A percentile compares a stretch with the other conserved stretches of the same genome.
phyloP scores from a whole-genome alignment of 345 rosid species.

The Excoecaria agallocha region DNA sequence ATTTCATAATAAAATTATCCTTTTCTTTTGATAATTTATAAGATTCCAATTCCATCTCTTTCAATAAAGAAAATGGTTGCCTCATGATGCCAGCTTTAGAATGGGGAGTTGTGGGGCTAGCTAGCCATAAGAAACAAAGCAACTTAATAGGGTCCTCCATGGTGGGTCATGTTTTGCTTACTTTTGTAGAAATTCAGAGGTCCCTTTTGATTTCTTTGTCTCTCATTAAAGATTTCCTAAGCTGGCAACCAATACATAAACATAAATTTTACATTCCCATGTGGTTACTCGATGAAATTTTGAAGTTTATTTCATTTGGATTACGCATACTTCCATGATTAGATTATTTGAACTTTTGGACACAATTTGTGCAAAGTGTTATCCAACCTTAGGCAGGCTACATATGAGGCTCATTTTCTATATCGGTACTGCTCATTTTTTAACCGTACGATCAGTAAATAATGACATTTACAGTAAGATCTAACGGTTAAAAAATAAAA shows the following conservation, averaged over 20 bases:
- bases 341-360: neutral
- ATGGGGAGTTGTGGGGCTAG: constrained; percentile 12
- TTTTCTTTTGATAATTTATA: constrained; percentile 2
- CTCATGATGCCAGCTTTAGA: constrained; percentile 30
- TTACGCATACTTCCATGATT: neutral
- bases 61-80: constrained; percentile 39
- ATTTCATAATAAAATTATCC: too few species aligned
- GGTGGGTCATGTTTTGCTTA: constrained; percentile 32
- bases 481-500: too few species aligned
- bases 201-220: constrained; percentile 25
- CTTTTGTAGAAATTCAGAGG: constrained; percentile 15
- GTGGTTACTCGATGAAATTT: neutral
- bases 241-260: constrained; percentile 42
- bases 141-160: neutral
- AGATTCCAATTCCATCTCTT: constrained; percentile 66
- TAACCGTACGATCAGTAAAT: too few species aligned
- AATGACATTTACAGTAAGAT: too few species aligned
- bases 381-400: too few species aligned
- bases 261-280: neutral
- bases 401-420: too few species aligned
- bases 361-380: too few species aligned
- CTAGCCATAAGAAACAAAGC: constrained; percentile 10
- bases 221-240: constrained; percentile 14
- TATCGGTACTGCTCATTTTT: too few species aligned
- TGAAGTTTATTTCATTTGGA: neutral